A percentile compares a stretch with the other conserved stretches of the same genome.
phyloP scores from a whole-genome alignment of 257 asterid species.

The Gentiana macrophylla region DNA sequence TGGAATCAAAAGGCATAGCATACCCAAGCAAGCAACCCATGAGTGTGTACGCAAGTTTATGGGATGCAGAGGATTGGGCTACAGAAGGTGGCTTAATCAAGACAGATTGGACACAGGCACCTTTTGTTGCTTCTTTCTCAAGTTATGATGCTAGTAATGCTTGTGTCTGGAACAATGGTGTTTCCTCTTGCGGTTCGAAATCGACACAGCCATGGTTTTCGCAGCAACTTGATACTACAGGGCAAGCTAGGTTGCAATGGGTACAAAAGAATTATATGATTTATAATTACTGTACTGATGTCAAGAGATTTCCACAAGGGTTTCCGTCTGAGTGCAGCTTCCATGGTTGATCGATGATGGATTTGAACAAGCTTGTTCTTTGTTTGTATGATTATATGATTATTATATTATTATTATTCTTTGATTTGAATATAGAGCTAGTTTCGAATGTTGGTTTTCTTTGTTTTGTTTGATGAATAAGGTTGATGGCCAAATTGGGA shows the following conservation, averaged over 20 bases:
- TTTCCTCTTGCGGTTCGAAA: neutral
- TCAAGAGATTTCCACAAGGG: conserved; percentile 1
- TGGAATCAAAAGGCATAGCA: neutral
- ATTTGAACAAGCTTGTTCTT: neutral
- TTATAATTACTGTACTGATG: neutral
- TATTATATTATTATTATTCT: neutral
- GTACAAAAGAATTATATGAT: conserved; percentile 7
- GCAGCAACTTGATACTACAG: neutral
- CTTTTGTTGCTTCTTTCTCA: conserved; percentile 1
- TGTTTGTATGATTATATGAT: neutral
- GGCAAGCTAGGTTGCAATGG: conserved; percentile 2
- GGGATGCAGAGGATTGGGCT: conserved; percentile 12
- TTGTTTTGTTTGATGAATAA: too few relatives aligned
- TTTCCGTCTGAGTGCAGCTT: conserved; percentile 1
- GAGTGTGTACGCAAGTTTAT: conserved; percentile 2
- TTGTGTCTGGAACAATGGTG: too few relatives aligned
- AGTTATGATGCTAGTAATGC: neutral
- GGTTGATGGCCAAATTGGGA: too few relatives aligned
- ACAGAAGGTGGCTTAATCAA: conserved; percentile 4
- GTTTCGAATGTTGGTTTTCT: too few relatives aligned
- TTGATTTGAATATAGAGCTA: neutral
- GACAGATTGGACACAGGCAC: conserved; percentile 5
- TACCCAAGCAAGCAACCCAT: conserved; percentile 3
- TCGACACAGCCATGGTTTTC: neutral
- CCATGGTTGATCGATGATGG: neutral